These are phyloP conservation scores for Globisporangium cederbergense DNA, from an alignment of 352 stramenopile species.

Conservation along the genomic window DNA sequence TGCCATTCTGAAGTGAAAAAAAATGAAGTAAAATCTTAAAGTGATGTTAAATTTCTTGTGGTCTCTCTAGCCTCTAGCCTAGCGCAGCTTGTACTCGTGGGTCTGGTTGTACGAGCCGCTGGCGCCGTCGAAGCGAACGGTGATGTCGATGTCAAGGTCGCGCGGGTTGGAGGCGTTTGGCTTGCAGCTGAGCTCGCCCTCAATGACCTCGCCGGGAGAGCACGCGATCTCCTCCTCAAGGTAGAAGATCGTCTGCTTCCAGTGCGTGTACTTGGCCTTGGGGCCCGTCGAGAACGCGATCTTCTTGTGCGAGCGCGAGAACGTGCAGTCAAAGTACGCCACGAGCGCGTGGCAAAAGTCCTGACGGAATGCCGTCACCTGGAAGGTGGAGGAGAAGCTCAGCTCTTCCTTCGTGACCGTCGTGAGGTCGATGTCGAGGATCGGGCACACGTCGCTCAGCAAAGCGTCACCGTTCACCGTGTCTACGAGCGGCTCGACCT, in stretches of 20 bases:
- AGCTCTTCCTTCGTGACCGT: constrained; percentile 94
- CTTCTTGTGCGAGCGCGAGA: constrained; percentile 94
- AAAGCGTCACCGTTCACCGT: constrained; percentile 92
- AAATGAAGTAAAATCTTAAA: not conserved
- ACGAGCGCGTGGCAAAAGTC: constrained; percentile 97
- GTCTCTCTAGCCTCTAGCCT: constrained; percentile 18
- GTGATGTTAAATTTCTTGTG: not conserved
- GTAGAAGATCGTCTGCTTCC: constrained; percentile 99
- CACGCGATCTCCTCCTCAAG: constrained; percentile 85
- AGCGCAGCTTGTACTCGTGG: constrained; percentile 83
- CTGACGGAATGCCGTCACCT: constrained; percentile 88
- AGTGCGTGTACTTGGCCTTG: constrained; percentile 96
- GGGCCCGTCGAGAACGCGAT: constrained; percentile 95
- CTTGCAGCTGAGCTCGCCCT: constrained; percentile 85
- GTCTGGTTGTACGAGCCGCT: constrained; percentile 62
- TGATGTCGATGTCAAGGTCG: constrained; percentile 92
- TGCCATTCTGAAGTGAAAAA: not conserved
- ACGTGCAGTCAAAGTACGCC: constrained; percentile 98
- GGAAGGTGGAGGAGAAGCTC: constrained; percentile 90
- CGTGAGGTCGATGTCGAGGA: constrained; percentile 91
- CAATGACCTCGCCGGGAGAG: constrained; percentile 84
- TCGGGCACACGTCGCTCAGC: constrained; percentile 88
- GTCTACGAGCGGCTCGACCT: constrained; percentile 97
- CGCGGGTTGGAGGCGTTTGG: constrained; percentile 92
- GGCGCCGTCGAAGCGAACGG: constrained; percentile 70